Base-by-base conservation (phyloP, 1,284 basidiomycete species). In the Ganoderma sinense region DNA sequence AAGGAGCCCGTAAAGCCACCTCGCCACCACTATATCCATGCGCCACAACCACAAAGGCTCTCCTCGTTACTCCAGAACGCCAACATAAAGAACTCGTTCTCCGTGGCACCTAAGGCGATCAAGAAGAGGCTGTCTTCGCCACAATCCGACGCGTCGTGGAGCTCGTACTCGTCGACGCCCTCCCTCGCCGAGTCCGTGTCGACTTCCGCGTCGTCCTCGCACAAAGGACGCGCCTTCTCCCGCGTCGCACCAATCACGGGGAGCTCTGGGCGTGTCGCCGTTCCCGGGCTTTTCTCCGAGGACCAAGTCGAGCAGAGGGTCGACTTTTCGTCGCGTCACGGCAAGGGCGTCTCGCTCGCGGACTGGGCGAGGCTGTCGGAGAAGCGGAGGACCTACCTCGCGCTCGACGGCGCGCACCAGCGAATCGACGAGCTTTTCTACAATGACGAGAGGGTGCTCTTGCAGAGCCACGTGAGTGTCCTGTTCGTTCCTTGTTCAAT, bases 291-390 rank as follows among this genome's bases (percentile, higher is more conserved):
- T 1, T 71, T 69, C 64, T 55, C 68, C 4, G n/a, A 43, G 0
- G 45, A 65, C 4, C n/a, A 20, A 1, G 20, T 63, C 45, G 33
- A 31, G 20, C 51, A 68, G 31, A 43, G 23, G 0, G 62, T 73
- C 39, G 43, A 61, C 23, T 71, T 73, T 53, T 5, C 20, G 2
- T 53, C 29, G 0, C 26, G 62, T 1, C 63, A 62, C 43, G 26
- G 64, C 1, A 45, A 20, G 2, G 69, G 68, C 2, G 70, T 73
- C 2, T 69, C 60, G 11, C 48, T 73, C 36, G 66, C 56, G 20
- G 64, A 71, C 4, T 73, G 72, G 72, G 67, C 65, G 6, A 61
- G 62, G 43, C 58, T 71, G 13, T 39, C 68, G 23, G 72, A 71
- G 41, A 71, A 65, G 62, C 14, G 68, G 26, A 65, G 41, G 53